Evolutionary conservation across 192 early-diverging fungal genomes (phyloP).

Genomic region (Backusella luteola): DNA sequence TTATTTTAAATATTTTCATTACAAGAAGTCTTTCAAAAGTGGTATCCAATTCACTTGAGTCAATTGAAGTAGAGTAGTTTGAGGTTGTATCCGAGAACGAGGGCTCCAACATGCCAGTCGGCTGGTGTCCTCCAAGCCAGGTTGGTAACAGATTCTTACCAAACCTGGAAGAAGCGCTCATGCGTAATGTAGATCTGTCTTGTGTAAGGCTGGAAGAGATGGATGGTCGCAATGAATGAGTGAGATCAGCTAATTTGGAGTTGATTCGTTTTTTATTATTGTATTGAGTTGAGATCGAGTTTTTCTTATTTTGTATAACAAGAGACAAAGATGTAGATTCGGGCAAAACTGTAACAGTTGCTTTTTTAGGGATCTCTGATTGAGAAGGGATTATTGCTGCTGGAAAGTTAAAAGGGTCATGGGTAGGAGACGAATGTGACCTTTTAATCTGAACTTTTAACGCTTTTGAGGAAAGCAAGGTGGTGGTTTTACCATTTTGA

Average conservation of each 20-base stretch:
- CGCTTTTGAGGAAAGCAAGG: constrained; percentile 6
- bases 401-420: constrained; percentile 3
- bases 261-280: not conserved
- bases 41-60: constrained; percentile 6
- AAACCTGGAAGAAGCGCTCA: constrained; percentile 24
- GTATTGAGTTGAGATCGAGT: not conserved
- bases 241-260: not conserved
- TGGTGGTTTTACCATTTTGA: constrained; percentile 5
- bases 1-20: not conserved
- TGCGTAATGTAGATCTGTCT: constrained; percentile 11
- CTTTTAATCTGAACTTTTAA: constrained; percentile 5
- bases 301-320: not conserved
- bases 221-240: constrained; percentile 1
- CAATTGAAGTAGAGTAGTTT: not conserved
- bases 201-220: not conserved
- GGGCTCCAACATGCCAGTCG: not conserved
- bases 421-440: constrained; percentile 18
- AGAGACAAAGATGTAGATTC: constrained; percentile 1
- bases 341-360: not conserved
- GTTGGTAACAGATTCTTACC: constrained; percentile 26
- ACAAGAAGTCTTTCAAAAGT: constrained; percentile 21
- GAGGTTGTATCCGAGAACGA: not conserved
- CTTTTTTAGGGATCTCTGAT: constrained; percentile 9
- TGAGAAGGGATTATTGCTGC: not conserved
- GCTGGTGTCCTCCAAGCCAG: constrained; percentile 22